Evolutionary conservation across 305 asterid species (phyloP).

Genomic region (Coffea humblotiana): DNA sequence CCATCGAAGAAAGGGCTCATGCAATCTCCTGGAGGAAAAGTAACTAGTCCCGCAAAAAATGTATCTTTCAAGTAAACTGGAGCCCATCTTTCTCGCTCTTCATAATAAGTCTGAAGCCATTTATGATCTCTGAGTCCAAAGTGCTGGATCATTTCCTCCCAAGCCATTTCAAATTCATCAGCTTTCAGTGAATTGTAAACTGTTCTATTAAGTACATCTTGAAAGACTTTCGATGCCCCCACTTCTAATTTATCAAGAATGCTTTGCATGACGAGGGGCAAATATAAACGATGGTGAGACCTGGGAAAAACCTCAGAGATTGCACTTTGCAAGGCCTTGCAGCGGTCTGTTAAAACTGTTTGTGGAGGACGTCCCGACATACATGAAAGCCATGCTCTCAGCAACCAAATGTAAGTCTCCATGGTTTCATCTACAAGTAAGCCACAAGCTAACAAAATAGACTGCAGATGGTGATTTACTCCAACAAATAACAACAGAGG

Average conservation of each 20-base stretch:
- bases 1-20: conserved; percentile 45
- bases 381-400: conserved; percentile 90
- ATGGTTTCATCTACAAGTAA: conserved; percentile 59
- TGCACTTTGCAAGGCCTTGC: conserved; percentile 57
- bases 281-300: conserved; percentile 54
- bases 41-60: conserved; percentile 47
- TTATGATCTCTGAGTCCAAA: conserved; percentile 48
- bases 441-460: conserved; percentile 67
- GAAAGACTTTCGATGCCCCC: conserved; percentile 48
- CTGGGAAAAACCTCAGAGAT: conserved; percentile 80
- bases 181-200: conserved; percentile 51
- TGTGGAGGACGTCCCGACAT: conserved; percentile 76
- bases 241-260: conserved; percentile 42
- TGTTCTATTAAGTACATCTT: conserved; percentile 42
- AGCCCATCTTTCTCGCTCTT: conserved; percentile 83
- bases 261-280: conserved; percentile 54
- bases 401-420: conserved; percentile 70
- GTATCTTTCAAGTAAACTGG: conserved; percentile 70
- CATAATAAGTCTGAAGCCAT: conserved; percentile 60
- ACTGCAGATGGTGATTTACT: conserved; percentile 68
- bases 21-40: conserved; percentile 40
- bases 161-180: conserved; percentile 71
- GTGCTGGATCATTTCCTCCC: conserved; percentile 73
- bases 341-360: conserved; percentile 56
- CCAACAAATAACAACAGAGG: conserved; percentile 64